A percentile compares a stretch with the other conserved stretches of the same genome.
These are phyloP conservation scores for Neurospora intermedia DNA, from an alignment of 495 filamentous ascomycete genomes.

Conservation along the genomic window DNA sequence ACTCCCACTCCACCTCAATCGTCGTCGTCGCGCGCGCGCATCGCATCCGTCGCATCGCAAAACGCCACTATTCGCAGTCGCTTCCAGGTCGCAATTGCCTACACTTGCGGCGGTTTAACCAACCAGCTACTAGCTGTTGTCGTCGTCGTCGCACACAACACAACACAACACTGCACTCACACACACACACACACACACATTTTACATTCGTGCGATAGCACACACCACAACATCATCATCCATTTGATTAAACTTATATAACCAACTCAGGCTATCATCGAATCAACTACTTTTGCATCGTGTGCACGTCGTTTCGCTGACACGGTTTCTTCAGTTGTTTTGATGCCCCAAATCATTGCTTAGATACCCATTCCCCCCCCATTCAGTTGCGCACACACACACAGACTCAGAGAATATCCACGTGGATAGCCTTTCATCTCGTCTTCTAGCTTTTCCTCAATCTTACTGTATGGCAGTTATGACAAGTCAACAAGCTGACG, in stretches of 20 bases:
- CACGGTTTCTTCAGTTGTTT: neutral
- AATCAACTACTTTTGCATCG: neutral
- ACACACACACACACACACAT: neutral
- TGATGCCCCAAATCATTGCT: neutral
- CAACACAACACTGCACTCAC: neutral
- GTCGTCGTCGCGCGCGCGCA: neutral
- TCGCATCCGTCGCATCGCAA: neutral
- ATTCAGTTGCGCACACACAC: neutral
- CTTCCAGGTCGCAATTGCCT: neutral
- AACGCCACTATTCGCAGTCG: conserved; percentile 2
- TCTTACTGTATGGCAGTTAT: conserved; percentile 40
- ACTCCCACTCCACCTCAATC: conserved; percentile 1
- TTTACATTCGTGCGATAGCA: neutral
- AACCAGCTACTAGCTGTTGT: neutral
- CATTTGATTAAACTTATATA: neutral
- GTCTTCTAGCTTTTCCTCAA: conserved; percentile 5
- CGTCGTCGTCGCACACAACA: neutral
- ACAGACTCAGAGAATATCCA: neutral
- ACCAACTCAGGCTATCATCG: neutral
- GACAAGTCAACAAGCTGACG: conserved; percentile 41
- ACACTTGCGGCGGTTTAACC: neutral
- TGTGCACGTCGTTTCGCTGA: neutral
- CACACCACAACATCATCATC: neutral
- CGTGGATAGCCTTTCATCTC: conserved; percentile 20
- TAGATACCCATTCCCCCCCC: neutral